These are phyloP conservation scores for Paxillus ammoniavirescens DNA, from an alignment of 768 basidiomycete genomes.

Conservation along the genomic window DNA sequence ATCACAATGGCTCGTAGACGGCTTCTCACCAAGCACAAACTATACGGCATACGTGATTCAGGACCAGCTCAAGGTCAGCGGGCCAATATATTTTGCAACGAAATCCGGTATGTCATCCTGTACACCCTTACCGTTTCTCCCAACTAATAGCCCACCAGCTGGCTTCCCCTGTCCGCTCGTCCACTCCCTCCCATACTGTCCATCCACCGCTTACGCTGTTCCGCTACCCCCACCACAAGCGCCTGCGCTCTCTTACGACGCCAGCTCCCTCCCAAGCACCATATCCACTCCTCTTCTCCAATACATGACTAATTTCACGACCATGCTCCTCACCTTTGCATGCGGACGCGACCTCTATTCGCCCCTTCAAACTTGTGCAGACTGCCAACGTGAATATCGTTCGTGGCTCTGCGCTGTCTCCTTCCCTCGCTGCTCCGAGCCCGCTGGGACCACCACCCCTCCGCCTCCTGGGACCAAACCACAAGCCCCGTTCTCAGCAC, in stretches of 20 bases:
- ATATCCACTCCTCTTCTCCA: conserved; percentile 53
- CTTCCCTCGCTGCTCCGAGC: conserved; percentile 73
- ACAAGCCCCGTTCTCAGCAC: conserved; percentile 48
- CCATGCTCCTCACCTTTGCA: conserved; percentile 65
- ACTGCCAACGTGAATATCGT: conserved; percentile 72
- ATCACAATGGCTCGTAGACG: conserved; percentile 63
- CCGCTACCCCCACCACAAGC: conserved; percentile 56
- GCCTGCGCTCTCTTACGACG: conserved; percentile 44
- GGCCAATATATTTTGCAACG: conserved; percentile 70
- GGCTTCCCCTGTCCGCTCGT: conserved; percentile 70
- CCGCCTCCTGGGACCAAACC: conserved; percentile 16
- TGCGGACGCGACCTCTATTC: conserved; percentile 84
- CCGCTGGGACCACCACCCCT: conserved; percentile 31
- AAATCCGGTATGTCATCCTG: conserved; percentile 57
- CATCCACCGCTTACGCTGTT: conserved; percentile 63
- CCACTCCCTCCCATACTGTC: conserved; percentile 73
- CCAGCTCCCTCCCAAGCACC: conserved; percentile 46
- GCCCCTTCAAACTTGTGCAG: conserved; percentile 70
- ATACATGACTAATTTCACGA: conserved; percentile 72
- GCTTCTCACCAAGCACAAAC: conserved; percentile 63
- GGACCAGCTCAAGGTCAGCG: conserved; percentile 54
- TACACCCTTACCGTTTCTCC: not conserved
- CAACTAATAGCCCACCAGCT: conserved; percentile 30
- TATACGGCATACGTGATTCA: conserved; percentile 74
- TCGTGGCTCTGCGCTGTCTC: conserved; percentile 75